A percentile compares a stretch with the other conserved stretches of the same genome.
Evolutionary conservation across 495 filamentous ascomycete species (phyloP).

Genomic region (Penicillium alfredii): DNA sequence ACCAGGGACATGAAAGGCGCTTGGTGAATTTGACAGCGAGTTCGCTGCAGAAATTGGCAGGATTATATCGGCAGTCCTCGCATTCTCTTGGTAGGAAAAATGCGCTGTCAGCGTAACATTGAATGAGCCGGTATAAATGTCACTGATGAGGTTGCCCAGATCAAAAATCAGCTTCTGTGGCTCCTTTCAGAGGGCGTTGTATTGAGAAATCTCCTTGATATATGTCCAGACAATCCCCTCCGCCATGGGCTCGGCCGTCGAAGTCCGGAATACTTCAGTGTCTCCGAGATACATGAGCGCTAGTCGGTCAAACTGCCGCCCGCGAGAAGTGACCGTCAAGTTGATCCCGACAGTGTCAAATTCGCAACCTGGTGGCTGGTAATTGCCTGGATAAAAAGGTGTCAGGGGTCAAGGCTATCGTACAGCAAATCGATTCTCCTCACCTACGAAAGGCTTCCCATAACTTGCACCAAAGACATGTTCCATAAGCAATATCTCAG

Average conservation of each 20-base stretch:
- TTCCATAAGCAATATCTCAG: constrained; percentile 54
- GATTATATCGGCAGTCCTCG: constrained; percentile 57
- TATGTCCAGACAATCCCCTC: constrained; percentile 72
- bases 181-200: constrained; percentile 57
- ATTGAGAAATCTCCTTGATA: constrained; percentile 77
- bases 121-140: constrained; percentile 72
- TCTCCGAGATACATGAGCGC: constrained; percentile 76
- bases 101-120: constrained; percentile 76
- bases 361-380: constrained; percentile 60
- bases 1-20: constrained; percentile 63
- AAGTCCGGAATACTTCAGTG: constrained; percentile 78
- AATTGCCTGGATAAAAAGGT: constrained; percentile 45
- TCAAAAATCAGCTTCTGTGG: constrained; percentile 79
- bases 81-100: constrained; percentile 47
- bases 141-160: constrained; percentile 68
- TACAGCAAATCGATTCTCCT: constrained; percentile 15
- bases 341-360: constrained; percentile 81
- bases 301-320: constrained; percentile 75
- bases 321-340: constrained; percentile 68
- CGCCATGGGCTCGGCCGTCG: constrained; percentile 72
- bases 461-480: constrained; percentile 76
- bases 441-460: constrained; percentile 71
- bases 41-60: constrained; percentile 67
- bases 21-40: constrained; percentile 48
- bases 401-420: background rate